phyloP scores from a whole-genome alignment of 208 protist species.

The Herpetomonas samuelpessoai region DNA sequence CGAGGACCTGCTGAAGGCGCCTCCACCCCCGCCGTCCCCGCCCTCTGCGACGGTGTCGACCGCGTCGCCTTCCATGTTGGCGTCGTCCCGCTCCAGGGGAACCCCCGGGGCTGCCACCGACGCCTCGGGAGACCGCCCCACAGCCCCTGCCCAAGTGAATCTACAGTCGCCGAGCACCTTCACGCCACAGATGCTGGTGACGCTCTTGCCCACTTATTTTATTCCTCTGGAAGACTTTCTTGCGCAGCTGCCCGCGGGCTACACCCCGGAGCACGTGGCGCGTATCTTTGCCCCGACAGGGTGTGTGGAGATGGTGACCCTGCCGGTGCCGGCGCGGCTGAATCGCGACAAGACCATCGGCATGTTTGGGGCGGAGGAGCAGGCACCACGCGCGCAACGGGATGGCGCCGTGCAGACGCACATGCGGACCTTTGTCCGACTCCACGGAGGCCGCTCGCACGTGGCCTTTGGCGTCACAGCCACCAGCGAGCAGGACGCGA shows the following conservation, averaged over 20 bases:
- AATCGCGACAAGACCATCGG: not conserved
- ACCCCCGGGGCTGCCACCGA: too few relatives aligned
- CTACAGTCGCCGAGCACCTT: conserved; percentile 12
- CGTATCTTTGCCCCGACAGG: conserved; percentile 31
- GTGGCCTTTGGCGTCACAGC: too few relatives aligned
- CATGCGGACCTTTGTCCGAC: conserved; percentile 6
- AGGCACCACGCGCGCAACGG: not conserved
- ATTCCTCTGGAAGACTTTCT: conserved; percentile 47
- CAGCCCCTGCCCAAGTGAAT: not conserved
- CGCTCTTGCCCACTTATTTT: conserved; percentile 52
- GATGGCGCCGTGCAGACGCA: not conserved
- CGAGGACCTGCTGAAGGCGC: conserved; percentile 28
- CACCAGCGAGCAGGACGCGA: conserved; percentile 13
- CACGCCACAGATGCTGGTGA: conserved; percentile 41
- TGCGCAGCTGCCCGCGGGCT: conserved; percentile 35
- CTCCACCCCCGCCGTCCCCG: conserved; percentile 17
- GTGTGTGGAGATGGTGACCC: conserved; percentile 26
- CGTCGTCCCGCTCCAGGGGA: too few relatives aligned
- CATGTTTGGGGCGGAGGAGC: not conserved
- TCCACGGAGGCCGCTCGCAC: conserved; percentile 42
- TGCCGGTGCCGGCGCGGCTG: conserved; percentile 5
- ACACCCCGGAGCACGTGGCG: conserved; percentile 44
- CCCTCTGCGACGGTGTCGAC: not conserved
- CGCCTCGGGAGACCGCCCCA: too few relatives aligned
- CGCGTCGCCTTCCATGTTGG: too few relatives aligned